Base-by-base conservation (phyloP, 1,284 basidiomycete genomes). In the Schizophyllum amplum region DNA sequence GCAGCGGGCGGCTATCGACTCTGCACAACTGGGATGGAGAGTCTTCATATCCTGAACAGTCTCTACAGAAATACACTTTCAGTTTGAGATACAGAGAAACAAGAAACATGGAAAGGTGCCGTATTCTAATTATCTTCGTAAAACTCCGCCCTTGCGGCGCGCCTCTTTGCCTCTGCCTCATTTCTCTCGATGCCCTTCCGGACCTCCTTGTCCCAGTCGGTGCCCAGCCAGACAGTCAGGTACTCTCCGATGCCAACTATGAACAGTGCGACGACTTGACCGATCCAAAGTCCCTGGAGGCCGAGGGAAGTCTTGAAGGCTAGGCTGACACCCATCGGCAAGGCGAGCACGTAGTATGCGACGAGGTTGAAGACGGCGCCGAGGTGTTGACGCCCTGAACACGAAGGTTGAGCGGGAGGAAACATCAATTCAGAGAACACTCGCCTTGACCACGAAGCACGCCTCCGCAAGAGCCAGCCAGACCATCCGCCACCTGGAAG, bases 401-500 rank as follows among this genome's bases (percentile, higher is more conserved):
- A 23, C 50, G 15, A 52, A 42, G n/a, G 48, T 53, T 24, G 52
- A 11, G 27, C 54, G 27, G n/a, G 6, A 52, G 59, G 5, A 47
- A 47, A 55, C 49, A 22, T 23, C 48, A 56, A 27, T 24, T 20
- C 6, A 6, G 27, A 5, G 13, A 33, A 1, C 9, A 53, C 58
- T 42, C 62, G 80, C 83, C 82, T 74, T 86, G 83, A 7, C 85
- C 84, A 59, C 87, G 82, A 51, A 88, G 74, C 27, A 83, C 77
- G 17, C 87, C 86, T 24, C 86, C 86, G 59, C 87, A 87, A 1
- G 86, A 83, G 22, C 84, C 84, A 6, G 86, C 87, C 4, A 89
- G 70, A 4, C 86, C 87, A 63, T 90, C 87, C 2, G 85, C 86
- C 15, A 84, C 83, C 70, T 91, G 88, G 68, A 91, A 91, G 0